Evolutionary conservation across 768 basidiomycete species (phyloP), one percentile per base, ranked within the genome.

Genomic region (Tulasnella sp.): DNA sequence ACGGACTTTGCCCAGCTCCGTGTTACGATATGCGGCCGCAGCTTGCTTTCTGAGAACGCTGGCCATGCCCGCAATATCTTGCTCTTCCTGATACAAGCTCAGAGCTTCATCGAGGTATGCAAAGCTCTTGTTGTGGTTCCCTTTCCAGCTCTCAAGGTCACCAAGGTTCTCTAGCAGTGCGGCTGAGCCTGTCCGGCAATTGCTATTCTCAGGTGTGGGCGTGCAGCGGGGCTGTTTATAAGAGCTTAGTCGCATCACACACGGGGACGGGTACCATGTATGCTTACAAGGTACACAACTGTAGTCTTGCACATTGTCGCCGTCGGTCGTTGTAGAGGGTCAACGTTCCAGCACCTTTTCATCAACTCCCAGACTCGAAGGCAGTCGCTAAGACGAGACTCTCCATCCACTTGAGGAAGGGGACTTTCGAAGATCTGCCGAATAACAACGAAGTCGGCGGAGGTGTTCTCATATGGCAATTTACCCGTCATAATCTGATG

Each of bases 351-450:
- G 28, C 64, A 69, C 8, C 64, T 28, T 31, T 1, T 69, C 31
- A 69, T 34, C 24, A 69, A n/a, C 64, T 69, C 64, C 64, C 64
- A 69, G 5, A 69, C 64, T 31, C 34, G 64, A 69, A 69, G 64
- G 18, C 64, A 69, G 28, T 69, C 64, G 7, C 64, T 69, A 12
- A 69, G 64, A 31, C 64, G 64, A 18, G 31, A 12, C 64, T 34
- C 31, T 69, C 64, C 64, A 18, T 69, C 34, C 16, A 69, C 64
- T 12, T 34, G 64, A 14, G 64, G 64, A 11, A 22, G 64, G 34
- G 64, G 64, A 69, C 64, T 69, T 34, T 69, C 64, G 64, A 69
- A 34, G 64, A 69, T 69, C n/a, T 69, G 64, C n/a, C 31, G 64
- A 1, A 69, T 69, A 14, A 69, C 34, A 37, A 37, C n/a, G 64